Evolutionary conservation across 257 asterid species (phyloP).

Genomic region (Nicotiana knightiana): DNA sequence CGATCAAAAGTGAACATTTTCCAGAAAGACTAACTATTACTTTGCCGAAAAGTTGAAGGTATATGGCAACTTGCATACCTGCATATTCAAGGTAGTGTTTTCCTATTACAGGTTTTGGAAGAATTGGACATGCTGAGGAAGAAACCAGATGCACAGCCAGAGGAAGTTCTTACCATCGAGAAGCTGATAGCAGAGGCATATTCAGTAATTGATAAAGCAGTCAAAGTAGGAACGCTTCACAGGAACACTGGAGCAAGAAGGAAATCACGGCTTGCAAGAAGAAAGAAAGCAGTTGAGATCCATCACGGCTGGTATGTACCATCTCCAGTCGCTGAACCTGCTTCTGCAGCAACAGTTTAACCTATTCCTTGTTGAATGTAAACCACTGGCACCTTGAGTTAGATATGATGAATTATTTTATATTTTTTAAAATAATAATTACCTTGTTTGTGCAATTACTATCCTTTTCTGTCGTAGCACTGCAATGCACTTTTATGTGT

Average conservation of each 20-base stretch:
- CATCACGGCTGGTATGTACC: slow-evolving; percentile 88
- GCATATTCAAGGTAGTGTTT: no score
- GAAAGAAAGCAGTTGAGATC: slow-evolving; percentile 70
- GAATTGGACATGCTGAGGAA: slow-evolving; percentile 58
- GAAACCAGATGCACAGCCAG: slow-evolving; percentile 62
- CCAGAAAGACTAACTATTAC: background rate
- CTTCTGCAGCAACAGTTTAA: slow-evolving; percentile 24
- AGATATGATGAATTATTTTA: background rate
- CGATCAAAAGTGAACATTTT: background rate
- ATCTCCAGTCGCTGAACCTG: slow-evolving; percentile 27
- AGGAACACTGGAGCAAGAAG: slow-evolving; percentile 90
- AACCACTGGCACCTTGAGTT: background rate
- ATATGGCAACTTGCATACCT: no score
- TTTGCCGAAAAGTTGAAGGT: no score
- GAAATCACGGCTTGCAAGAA: slow-evolving; percentile 85
- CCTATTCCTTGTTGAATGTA: background rate
- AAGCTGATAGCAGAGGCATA: slow-evolving; percentile 82
- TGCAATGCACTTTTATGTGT: background rate
- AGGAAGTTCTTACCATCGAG: slow-evolving; percentile 62
- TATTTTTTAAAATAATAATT: no score
- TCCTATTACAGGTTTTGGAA: slow-evolving; percentile 52
- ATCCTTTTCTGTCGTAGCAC: background rate
- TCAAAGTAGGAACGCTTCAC: slow-evolving; percentile 67
- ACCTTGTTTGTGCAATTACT: no score
- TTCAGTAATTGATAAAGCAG: slow-evolving; percentile 78